Conservation (phyloP, 768 basidiomycete species). For the Tricholoma flavovirens region DNA sequence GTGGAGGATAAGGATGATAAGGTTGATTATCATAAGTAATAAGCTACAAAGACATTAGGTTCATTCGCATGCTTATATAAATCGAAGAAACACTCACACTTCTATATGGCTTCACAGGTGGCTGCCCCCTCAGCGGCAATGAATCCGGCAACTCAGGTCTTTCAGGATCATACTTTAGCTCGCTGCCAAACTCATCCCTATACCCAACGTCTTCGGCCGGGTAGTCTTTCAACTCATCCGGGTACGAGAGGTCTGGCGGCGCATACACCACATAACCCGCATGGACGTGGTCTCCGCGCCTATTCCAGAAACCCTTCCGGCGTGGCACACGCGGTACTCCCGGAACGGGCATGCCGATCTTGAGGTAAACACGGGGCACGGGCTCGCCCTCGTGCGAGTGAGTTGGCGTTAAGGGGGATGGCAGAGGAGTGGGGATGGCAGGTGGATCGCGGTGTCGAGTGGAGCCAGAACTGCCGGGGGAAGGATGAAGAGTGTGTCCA, state of each 20-base stretch:
- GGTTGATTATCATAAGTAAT: conserved; percentile 26
- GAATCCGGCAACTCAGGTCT: conserved; percentile 59
- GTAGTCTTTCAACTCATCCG: conserved; percentile 54
- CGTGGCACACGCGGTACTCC: conserved; percentile 23
- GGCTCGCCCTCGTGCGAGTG: not conserved
- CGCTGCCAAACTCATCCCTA: conserved; percentile 44
- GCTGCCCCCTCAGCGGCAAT: conserved; percentile 49
- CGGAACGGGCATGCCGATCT: conserved; percentile 6
- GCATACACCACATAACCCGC: conserved; percentile 61
- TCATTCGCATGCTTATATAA: not conserved
- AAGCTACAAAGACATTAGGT: conserved; percentile 26
- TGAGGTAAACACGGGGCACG: not conserved
- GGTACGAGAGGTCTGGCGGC: conserved; percentile 49
- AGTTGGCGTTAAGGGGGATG: conserved; percentile 11
- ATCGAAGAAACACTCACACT: conserved; percentile 29
- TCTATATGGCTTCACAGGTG: conserved; percentile 53
- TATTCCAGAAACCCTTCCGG: conserved; percentile 66
- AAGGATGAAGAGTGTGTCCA: conserved; percentile 17
- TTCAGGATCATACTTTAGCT: conserved; percentile 33
- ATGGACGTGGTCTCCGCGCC: conserved; percentile 63
- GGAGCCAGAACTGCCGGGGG: not conserved
- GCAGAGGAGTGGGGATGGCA: conserved; percentile 3
- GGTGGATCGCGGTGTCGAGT: not conserved
- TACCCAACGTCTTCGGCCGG: conserved; percentile 53
- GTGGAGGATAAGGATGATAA: not conserved